These are phyloP conservation scores for Pascua sp. DNA, from an alignment of 1,284 basidiomycete genomes.

Conservation along the genomic window DNA sequence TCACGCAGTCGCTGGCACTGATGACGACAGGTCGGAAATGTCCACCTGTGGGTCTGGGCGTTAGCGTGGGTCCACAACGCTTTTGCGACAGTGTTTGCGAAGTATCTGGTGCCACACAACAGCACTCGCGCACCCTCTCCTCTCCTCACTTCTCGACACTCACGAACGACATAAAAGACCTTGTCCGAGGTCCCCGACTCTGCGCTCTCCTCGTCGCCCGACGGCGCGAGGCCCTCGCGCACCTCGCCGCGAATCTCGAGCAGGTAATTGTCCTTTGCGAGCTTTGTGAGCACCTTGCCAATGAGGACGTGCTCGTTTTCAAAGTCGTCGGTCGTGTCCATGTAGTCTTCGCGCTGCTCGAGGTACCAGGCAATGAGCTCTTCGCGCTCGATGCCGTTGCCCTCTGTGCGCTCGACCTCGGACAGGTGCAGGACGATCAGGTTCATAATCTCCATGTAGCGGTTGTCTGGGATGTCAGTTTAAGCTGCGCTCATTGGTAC, in stretches of 20 bases:
- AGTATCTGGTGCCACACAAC: no score
- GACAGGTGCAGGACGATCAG: conserved; percentile 70
- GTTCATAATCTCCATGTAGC: conserved; percentile 86
- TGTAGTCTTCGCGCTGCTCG: conserved; percentile 77
- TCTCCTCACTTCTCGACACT: no score
- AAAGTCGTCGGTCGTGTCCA: conserved; percentile 81
- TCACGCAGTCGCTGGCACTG: conserved; percentile 16
- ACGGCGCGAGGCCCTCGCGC: conserved; percentile 66
- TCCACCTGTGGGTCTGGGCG: conserved; percentile 44
- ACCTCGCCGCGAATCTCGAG: conserved; percentile 78
- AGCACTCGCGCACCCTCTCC: no score
- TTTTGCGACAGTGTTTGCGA: no score
- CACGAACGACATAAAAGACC: conserved; percentile 46
- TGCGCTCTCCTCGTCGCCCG: conserved; percentile 41
- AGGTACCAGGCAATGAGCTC: conserved; percentile 97
- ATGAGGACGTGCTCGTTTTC: conserved; percentile 89
- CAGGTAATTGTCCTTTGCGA: conserved; percentile 88
- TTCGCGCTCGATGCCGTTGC: conserved; percentile 75
- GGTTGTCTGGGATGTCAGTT: conserved; percentile 59
- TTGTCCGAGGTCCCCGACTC: conserved; percentile 29
- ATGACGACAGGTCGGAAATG: conserved; percentile 46
- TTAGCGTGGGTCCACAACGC: no score
- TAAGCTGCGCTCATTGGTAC: neutral
- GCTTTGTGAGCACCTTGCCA: conserved; percentile 78
- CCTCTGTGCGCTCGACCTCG: conserved; percentile 70